phyloP scores from a whole-genome alignment of 768 basidiomycete genomes.

The Mrakia blollopis region DNA sequence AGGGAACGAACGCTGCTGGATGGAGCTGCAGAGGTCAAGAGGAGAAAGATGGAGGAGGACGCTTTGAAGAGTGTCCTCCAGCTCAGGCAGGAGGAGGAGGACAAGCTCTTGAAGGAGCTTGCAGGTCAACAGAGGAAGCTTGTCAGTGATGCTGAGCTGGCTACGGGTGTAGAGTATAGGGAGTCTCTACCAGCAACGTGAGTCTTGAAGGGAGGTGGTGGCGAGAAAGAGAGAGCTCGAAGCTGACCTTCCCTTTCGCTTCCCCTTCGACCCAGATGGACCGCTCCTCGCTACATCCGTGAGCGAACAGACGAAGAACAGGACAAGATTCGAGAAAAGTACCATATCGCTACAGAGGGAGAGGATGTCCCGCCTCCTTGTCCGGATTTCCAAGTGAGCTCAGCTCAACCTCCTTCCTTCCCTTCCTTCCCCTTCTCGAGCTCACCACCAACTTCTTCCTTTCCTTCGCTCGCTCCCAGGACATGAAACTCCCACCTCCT shows the following conservation, averaged over 20 bases:
- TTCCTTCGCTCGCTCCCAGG: constrained; percentile 52
- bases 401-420: constrained; percentile 51
- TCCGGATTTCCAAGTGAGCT: constrained; percentile 50
- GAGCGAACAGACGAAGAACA: constrained; percentile 65
- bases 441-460: not conserved
- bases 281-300: constrained; percentile 75
- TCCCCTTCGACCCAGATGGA: constrained; percentile 59
- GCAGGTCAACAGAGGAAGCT: constrained; percentile 77
- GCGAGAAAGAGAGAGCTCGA: not conserved
- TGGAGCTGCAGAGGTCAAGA: constrained; percentile 93
- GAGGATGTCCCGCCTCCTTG: constrained; percentile 87
- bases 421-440: not conserved
- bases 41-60: constrained; percentile 75
- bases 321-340: constrained; percentile 72
- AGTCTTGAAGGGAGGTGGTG: constrained; percentile 38
- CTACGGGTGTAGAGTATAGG: constrained; percentile 85
- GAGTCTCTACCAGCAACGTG: constrained; percentile 79
- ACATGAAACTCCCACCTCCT: constrained; percentile 95
- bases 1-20: constrained; percentile 81
- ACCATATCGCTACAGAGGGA: constrained; percentile 82
- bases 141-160: constrained; percentile 86
- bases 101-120: constrained; percentile 84
- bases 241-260: not conserved
- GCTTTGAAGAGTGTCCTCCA: constrained; percentile 82
- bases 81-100: constrained; percentile 80